These are phyloP conservation scores for Pleurozium schreberi DNA, from an alignment of 225 moss, liverwort and hornwort genomes.

Conservation along the genomic window DNA sequence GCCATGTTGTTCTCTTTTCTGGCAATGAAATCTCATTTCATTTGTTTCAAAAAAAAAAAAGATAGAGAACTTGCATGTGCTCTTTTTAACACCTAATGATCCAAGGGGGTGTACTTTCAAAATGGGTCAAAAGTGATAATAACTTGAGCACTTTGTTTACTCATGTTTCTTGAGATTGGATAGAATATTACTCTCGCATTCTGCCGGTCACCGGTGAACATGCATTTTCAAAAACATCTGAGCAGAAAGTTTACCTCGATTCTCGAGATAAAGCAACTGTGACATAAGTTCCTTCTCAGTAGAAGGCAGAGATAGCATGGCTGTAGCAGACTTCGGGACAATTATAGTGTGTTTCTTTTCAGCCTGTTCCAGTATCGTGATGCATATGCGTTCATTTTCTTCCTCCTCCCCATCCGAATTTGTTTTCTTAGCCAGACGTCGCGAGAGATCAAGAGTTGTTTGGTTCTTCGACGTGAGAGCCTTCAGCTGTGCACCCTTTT, in stretches of 20 bases:
- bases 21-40: no score
- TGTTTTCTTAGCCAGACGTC: slow-evolving; percentile 38
- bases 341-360: slow-evolving; percentile 12
- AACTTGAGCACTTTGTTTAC: no score
- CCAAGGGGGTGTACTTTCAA: no score
- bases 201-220: not conserved
- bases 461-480: slow-evolving; percentile 43
- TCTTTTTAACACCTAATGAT: no score
- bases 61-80: no score
- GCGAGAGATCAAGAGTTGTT: slow-evolving; percentile 51
- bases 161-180: no score
- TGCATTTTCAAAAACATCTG: not conserved
- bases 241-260: slow-evolving; percentile 36
- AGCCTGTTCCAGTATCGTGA: slow-evolving; percentile 66
- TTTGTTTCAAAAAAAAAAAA: no score
- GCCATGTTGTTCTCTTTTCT: no score
- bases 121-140: no score
- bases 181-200: not conserved
- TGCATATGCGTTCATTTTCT: slow-evolving; percentile 59
- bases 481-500: slow-evolving; percentile 43
- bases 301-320: slow-evolving; percentile 38
- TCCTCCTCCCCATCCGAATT: slow-evolving; percentile 22
- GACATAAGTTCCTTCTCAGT: slow-evolving; percentile 50
- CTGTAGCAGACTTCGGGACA: slow-evolving; percentile 45
- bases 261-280: slow-evolving; percentile 71